Evolutionary conservation across 2,329 filamentous ascomycete species (phyloP), one percentile per base, ranked within the genome.

Genomic region (Chaetomium globosum): DNA sequence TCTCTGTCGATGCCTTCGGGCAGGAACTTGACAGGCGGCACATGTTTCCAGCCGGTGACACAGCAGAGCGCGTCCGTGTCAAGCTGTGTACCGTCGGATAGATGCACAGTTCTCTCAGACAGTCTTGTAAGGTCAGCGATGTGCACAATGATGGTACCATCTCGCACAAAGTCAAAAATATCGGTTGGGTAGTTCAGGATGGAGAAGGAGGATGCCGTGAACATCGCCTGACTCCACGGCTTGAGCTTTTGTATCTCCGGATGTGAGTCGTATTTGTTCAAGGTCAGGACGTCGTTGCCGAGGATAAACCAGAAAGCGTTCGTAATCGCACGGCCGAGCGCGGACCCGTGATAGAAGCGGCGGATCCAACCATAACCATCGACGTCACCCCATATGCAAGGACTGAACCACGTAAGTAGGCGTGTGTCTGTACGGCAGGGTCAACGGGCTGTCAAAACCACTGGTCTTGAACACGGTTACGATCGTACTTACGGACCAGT

Each of bases 401-500:
- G 90, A 59, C 85, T 88, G 75, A 93, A 87, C 87, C 88, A 92
- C 1, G 86, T 89, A 61, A 93, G 77, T 68, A 90, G 81, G 0
- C 90, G 86, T 0, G 85, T 89, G 36, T 82, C 79, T 80, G 60
- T n/a, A 19, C 52, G 36, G 67, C 46, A 67, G 4, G 28, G 58
- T 68, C 28, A 67, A 43, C 30, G 26, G 33, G 64, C 33, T 58
- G 12, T 23, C 13, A 26, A 19, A 43, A 31, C 51, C 8, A 16
- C 23, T n/a, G 4, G 1, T 10, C 16, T 7, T 4, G 13, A 28
- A n/a, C 26, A 6, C 7, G n/a, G 33, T 6, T 12, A 19, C 9
- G 21, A 43, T 16, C 9, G 30, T 30, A 31, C 77, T 63, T 65
- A 79, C 84, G 83, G 4, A 89, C 82, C 4, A 92, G 81, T 70